These are phyloP conservation scores for Aspergillus ruber DNA, from an alignment of 2,329 filamentous ascomycete genomes.

Conservation along the genomic window DNA sequence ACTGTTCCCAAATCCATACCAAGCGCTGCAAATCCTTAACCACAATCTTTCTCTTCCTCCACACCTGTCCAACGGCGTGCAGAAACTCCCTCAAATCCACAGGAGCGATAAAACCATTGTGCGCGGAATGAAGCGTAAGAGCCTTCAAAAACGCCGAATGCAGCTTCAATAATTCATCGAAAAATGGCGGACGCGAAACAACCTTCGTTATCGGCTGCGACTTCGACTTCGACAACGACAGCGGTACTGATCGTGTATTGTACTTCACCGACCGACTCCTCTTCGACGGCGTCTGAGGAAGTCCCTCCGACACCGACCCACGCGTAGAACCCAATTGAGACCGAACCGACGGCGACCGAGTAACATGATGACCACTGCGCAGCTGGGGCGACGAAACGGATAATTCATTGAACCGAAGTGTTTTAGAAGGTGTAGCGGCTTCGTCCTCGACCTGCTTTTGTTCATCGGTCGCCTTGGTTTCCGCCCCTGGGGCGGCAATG, in stretches of 20 bases:
- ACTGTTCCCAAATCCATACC: slow-evolving; percentile 54
- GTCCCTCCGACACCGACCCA: not conserved
- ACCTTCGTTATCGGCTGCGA: not conserved
- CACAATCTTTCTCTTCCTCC: slow-evolving; percentile 64
- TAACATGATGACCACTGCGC: slow-evolving; percentile 20
- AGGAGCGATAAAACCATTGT: slow-evolving; percentile 58
- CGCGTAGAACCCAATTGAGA: not conserved
- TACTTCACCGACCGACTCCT: not conserved
- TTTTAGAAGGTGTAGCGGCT: slow-evolving; percentile 26
- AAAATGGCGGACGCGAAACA: slow-evolving; percentile 17
- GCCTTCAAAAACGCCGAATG: slow-evolving; percentile 64
- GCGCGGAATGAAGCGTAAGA: slow-evolving; percentile 61
- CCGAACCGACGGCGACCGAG: not conserved
- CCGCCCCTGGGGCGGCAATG: not conserved
- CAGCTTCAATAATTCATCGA: slow-evolving; percentile 54
- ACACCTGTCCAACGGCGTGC: slow-evolving; percentile 59
- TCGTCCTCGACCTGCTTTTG: slow-evolving; percentile 7
- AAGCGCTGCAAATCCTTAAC: slow-evolving; percentile 61
- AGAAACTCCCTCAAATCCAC: slow-evolving; percentile 58
- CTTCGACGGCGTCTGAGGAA: not conserved
- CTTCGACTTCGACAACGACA: slow-evolving; percentile 31
- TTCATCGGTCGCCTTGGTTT: not conserved
- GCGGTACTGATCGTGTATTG: slow-evolving; percentile 14
- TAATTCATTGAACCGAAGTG: slow-evolving; percentile 26
- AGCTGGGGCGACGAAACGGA: slow-evolving; percentile 25